phyloP scores from a whole-genome alignment of 805 yeast species.

The Myxozyma neglecta region DNA sequence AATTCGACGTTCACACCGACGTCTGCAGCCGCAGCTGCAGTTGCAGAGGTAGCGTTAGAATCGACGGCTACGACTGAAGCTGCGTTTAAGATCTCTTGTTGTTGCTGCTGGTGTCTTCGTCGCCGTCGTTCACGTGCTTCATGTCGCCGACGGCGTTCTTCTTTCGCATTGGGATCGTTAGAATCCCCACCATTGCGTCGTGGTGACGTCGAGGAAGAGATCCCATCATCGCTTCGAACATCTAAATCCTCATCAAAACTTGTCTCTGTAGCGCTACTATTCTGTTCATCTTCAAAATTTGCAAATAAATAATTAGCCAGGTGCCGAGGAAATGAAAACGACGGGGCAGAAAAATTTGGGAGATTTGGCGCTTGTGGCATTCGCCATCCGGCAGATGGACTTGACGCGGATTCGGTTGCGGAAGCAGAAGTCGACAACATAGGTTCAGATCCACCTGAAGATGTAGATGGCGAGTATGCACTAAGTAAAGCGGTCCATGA shows the following conservation, averaged over 20 bases:
- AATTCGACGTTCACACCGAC: slow-evolving; percentile 5
- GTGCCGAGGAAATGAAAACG: slow-evolving; percentile 23
- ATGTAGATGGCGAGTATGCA: neutral
- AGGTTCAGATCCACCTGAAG: neutral
- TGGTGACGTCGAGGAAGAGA: neutral
- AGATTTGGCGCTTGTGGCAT: neutral
- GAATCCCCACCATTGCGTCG: neutral
- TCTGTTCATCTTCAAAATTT: neutral
- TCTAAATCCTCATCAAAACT: slow-evolving; percentile 4
- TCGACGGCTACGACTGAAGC: neutral
- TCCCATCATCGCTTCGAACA: slow-evolving; percentile 11
- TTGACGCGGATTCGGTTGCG: neutral
- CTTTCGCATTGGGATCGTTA: neutral
- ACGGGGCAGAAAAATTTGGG: slow-evolving; percentile 3
- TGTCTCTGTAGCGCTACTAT: neutral
- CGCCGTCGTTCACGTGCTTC: slow-evolving; percentile 4
- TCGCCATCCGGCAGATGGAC: neutral
- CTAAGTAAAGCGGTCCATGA: slow-evolving; percentile 5
- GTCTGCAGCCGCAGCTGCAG: slow-evolving; percentile 16
- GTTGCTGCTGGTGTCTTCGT: neutral
- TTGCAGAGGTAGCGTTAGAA: neutral
- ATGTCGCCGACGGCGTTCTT: slow-evolving; percentile 4
- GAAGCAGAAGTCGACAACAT: neutral
- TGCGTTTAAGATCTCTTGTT: neutral
- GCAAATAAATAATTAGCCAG: slow-evolving; percentile 26